These are phyloP conservation scores for Termitomyces sp. DNA, from an alignment of 768 basidiomycete genomes.

Conservation along the genomic window DNA sequence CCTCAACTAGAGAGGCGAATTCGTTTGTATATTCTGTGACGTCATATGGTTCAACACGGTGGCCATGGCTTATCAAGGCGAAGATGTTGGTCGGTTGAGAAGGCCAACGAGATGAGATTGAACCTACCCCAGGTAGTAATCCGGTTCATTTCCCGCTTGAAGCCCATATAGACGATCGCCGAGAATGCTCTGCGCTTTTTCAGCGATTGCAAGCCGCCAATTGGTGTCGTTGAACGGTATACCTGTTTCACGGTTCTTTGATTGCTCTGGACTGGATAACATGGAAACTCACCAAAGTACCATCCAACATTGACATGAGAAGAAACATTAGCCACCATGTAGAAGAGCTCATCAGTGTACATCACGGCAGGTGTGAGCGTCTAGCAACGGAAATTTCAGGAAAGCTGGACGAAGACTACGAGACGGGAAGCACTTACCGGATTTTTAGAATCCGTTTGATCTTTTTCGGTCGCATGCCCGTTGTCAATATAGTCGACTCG, in stretches of 20 bases:
- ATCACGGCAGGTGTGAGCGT: slow-evolving; percentile 68
- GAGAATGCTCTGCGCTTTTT: slow-evolving; percentile 58
- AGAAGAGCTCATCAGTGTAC: slow-evolving; percentile 65
- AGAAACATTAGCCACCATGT: slow-evolving; percentile 61
- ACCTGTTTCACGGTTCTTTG: slow-evolving; percentile 19
- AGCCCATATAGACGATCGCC: slow-evolving; percentile 63
- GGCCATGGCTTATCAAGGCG: slow-evolving; percentile 18
- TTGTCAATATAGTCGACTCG: slow-evolving; percentile 39
- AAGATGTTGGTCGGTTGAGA: not conserved
- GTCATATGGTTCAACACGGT: slow-evolving; percentile 24
- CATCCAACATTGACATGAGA: slow-evolving; percentile 57
- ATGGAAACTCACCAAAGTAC: slow-evolving; percentile 47
- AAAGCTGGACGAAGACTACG: not conserved
- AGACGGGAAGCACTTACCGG: slow-evolving; percentile 24
- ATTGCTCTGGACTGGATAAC: not conserved
- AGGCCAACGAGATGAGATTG: slow-evolving; percentile 2
- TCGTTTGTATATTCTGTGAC: slow-evolving; percentile 48
- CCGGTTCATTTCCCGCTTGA: slow-evolving; percentile 77
- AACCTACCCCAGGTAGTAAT: slow-evolving; percentile 54
- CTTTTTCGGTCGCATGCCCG: slow-evolving; percentile 45
- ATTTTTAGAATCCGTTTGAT: slow-evolving; percentile 25
- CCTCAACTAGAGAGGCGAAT: slow-evolving; percentile 40
- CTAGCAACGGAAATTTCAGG: slow-evolving; percentile 17
- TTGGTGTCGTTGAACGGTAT: slow-evolving; percentile 71
- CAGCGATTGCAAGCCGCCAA: slow-evolving; percentile 54